phyloP scores from a whole-genome alignment of 2,329 filamentous ascomycete species.

The Waltergamsia citrina region DNA sequence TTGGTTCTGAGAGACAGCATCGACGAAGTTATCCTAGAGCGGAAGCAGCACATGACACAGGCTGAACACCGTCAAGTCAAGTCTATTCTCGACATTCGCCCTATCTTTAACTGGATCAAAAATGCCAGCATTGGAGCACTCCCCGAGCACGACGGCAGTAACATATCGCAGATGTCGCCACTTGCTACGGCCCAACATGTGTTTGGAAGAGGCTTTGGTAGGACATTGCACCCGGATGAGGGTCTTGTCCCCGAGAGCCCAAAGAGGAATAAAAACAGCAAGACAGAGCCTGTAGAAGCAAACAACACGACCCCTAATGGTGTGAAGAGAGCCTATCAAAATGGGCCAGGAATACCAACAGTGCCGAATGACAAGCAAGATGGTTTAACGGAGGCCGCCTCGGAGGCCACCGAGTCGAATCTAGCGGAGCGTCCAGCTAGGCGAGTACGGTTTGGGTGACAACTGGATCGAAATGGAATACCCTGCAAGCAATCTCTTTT shows the following conservation, averaged over 20 bases:
- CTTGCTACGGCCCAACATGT: conserved; percentile 35
- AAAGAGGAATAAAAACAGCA: background rate
- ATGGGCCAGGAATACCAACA: too few species aligned
- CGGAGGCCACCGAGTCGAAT: too few species aligned
- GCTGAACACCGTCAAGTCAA: conserved; percentile 48
- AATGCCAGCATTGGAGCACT: conserved; percentile 35
- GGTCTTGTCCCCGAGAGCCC: conserved; percentile 23
- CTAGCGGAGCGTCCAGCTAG: conserved; percentile 16
- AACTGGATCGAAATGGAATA: conserved; percentile 5
- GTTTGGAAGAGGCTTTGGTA: conserved; percentile 40
- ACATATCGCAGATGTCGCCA: conserved; percentile 37
- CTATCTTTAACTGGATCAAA: conserved; percentile 51
- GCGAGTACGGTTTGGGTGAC: conserved; percentile 17
- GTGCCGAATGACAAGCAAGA: too few species aligned
- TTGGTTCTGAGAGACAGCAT: conserved; percentile 71
- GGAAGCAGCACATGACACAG: conserved; percentile 66
- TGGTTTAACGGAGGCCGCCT: background rate
- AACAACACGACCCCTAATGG: background rate
- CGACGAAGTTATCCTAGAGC: conserved; percentile 73
- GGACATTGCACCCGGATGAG: conserved; percentile 31
- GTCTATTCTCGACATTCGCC: conserved; percentile 45
- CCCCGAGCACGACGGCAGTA: conserved; percentile 15
- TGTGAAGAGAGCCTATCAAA: background rate
- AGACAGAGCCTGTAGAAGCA: background rate
- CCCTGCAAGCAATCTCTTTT: background rate